Evolutionary conservation across 768 basidiomycete species (phyloP), one percentile per base, ranked within the genome.

Genomic region (Boletales sp.): DNA sequence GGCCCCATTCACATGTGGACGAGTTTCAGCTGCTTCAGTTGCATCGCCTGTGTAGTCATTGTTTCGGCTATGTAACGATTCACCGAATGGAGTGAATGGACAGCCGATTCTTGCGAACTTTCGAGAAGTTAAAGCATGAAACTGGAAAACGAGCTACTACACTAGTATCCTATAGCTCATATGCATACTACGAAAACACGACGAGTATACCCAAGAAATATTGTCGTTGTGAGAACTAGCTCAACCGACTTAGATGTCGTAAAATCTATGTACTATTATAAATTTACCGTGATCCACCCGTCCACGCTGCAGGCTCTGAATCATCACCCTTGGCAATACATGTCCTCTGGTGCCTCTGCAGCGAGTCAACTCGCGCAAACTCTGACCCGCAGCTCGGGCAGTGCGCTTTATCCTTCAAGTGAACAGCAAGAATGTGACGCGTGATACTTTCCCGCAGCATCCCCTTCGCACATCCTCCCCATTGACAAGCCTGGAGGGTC

Each of bases 381-480:
- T 11, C 15, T 24, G 45, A 46, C 10, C 45, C 40, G 30, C 66
- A 66, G 17, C 11, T n/a, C 1, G 45, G 17, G 21, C 66, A 66
- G 7, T 14, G 13, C 7, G 50, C 59, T 43, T 53, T 66, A 45
- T 61, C 44, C 39, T 31, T 37, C 40, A 64, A 31, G 15, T 66
- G 66, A 1, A 68, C 54, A 0, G 59, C 37, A 9, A 64, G 50
- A 14, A 66, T 32, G 10, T 68, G 64, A 0, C 66, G 64, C 0
- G 55, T 4, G 2, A 66, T 55, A 44, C 64, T 68, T 17, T 68
- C 64, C 44, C 40, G 53, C 0, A 43, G 55, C 64, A 66, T 64
- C 32, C 13, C 11, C 12, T 38, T 61, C n/a, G 13, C 4, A 14
- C 66, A 66, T 0, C 0, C 12, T 2, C 39, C 43, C 66, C 64